Conservation (phyloP, 805 yeast species). For the Danielozyma ontarioensis region DNA sequence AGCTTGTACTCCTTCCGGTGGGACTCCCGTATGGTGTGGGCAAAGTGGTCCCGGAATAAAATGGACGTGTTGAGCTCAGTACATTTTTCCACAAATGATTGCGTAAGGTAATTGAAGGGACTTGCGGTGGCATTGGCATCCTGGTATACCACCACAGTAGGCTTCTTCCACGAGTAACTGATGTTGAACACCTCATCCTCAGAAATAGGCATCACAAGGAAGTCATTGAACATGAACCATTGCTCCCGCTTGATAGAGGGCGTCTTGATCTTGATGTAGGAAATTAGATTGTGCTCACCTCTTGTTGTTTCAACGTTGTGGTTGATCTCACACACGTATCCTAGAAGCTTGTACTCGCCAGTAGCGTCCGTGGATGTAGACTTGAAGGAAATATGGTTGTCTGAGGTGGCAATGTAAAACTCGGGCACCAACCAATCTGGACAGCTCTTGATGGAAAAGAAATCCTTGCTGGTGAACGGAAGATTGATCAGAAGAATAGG, state of each 20-base stretch:
- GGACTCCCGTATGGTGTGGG: slow-evolving; percentile 57
- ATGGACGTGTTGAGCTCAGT: slow-evolving; percentile 51
- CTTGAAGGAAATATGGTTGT: slow-evolving; percentile 32
- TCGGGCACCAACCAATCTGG: slow-evolving; percentile 59
- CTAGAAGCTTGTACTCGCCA: slow-evolving; percentile 56
- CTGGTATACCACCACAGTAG: slow-evolving; percentile 66
- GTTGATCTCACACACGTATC: slow-evolving; percentile 64
- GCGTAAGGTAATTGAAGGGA: slow-evolving; percentile 37
- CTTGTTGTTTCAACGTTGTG: slow-evolving; percentile 33
- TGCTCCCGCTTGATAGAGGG: slow-evolving; percentile 18
- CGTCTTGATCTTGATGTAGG: slow-evolving; percentile 44
- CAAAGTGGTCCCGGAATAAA: slow-evolving; percentile 70
- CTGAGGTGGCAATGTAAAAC: slow-evolving; percentile 41
- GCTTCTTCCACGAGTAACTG: slow-evolving; percentile 75
- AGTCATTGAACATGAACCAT: slow-evolving; percentile 91
- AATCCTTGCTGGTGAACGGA: slow-evolving; percentile 49
- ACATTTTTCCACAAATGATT: slow-evolving; percentile 12
- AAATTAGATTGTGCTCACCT: slow-evolving; percentile 55
- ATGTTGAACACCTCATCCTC: slow-evolving; percentile 76
- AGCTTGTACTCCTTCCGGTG: slow-evolving; percentile 60
- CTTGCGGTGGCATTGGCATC: slow-evolving; percentile 36
- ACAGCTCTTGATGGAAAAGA: slow-evolving; percentile 43
- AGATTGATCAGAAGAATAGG: slow-evolving; percentile 61
- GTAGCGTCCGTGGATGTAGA: slow-evolving; percentile 27
- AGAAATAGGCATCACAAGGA: slow-evolving; percentile 70